Evolutionary conservation across 202 grass and related monocot genomes (phyloP).

Genomic region (Setaria italica): DNA sequence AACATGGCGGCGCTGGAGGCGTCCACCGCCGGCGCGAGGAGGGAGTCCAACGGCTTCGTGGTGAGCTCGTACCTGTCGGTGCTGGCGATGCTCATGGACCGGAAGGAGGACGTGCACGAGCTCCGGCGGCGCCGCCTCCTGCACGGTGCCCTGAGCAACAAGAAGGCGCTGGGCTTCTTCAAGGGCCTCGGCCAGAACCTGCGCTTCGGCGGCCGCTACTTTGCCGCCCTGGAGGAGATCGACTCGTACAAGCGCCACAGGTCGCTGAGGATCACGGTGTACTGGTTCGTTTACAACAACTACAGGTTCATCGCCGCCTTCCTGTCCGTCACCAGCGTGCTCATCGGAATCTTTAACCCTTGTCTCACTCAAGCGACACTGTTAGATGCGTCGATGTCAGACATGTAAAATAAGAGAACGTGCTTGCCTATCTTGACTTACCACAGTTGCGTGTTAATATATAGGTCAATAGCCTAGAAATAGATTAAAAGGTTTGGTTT

Average conservation of each 20-base stretch:
- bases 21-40: not conserved
- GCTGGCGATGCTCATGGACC: slow-evolving; percentile 24
- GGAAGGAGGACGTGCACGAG: slow-evolving; percentile 10
- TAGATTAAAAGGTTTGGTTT: no score
- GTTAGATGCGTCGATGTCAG: no score
- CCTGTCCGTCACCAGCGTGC: not conserved
- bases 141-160: not conserved
- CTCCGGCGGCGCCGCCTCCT: not conserved
- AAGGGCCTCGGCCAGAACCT: not conserved
- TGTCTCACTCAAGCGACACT: no score
- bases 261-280: no score
- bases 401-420: no score
- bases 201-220: not conserved
- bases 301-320: not conserved
- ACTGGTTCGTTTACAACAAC: not conserved
- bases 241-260: not conserved
- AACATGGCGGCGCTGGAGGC: slow-evolving; percentile 25
- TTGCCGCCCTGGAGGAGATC: not conserved
- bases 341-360: not conserved
- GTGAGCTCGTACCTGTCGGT: slow-evolving; percentile 27
- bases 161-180: not conserved
- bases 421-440: no score
- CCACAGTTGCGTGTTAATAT: no score
- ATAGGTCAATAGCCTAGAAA: no score
- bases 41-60: not conserved